phyloP scores from a whole-genome alignment of 805 yeast species.

The Blastobotrys peoriensis region DNA sequence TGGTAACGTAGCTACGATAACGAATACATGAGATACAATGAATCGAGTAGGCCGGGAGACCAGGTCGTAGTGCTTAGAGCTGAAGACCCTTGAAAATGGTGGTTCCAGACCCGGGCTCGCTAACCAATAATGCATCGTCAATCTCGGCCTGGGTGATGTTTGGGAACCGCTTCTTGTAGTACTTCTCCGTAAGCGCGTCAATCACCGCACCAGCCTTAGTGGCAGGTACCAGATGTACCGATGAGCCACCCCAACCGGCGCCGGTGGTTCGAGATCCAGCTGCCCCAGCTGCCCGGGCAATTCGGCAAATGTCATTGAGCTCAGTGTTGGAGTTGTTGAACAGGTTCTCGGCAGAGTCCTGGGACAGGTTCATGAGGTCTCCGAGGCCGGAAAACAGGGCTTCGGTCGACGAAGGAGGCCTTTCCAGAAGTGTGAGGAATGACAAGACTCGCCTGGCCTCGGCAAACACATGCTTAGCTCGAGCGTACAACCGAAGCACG shows the following conservation, averaged over 20 bases:
- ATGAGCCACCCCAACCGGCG: slow-evolving; percentile 74
- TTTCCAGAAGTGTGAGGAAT: slow-evolving; percentile 39
- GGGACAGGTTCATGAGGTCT: slow-evolving; percentile 52
- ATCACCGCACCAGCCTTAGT: slow-evolving; percentile 36
- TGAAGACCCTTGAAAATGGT: slow-evolving; percentile 18
- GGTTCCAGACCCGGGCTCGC: slow-evolving; percentile 53
- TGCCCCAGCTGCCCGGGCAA: slow-evolving; percentile 53
- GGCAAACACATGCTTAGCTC: slow-evolving; percentile 57
- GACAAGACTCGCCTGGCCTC: slow-evolving; percentile 56
- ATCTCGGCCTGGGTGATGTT: slow-evolving; percentile 40
- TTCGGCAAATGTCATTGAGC: slow-evolving; percentile 45
- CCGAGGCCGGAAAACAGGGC: slow-evolving; percentile 45
- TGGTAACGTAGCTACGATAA: no score
- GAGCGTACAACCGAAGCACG: slow-evolving; percentile 47
- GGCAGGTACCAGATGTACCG: slow-evolving; percentile 55
- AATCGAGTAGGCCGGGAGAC: no score
- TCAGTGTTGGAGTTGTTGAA: slow-evolving; percentile 54
- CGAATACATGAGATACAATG: no score
- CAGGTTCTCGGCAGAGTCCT: slow-evolving; percentile 42
- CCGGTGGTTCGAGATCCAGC: slow-evolving; percentile 70
- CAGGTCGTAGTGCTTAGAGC: no score
- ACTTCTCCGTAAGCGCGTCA: slow-evolving; percentile 43
- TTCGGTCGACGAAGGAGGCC: slow-evolving; percentile 18
- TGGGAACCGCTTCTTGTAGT: slow-evolving; percentile 47
- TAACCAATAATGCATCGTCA: slow-evolving; percentile 46